Conservation (phyloP, 495 filamentous ascomycete genomes). For the Patellaria atrata region DNA sequence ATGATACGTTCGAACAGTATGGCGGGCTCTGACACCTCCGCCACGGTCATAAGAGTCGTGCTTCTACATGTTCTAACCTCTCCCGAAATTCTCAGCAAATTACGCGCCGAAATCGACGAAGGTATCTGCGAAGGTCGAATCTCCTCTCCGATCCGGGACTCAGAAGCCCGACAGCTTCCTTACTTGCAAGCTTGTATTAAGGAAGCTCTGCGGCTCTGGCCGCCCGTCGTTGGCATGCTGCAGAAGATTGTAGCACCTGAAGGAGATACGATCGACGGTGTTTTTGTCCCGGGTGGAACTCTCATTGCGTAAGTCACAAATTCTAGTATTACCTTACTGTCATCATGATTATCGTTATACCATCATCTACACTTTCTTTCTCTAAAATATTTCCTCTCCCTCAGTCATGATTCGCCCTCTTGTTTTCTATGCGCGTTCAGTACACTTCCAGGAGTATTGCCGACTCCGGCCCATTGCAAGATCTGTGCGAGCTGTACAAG, state of each 20-base stretch:
- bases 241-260: constrained; percentile 10
- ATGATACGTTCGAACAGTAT: too few species aligned
- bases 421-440: too few species aligned
- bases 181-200: constrained; percentile 15
- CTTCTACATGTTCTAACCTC: constrained; percentile 16
- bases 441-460: too few species aligned
- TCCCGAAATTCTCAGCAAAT: constrained; percentile 12
- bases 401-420: too few species aligned
- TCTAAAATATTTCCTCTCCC: too few species aligned
- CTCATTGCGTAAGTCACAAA: constrained; percentile 14
- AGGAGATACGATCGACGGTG: constrained; percentile 15
- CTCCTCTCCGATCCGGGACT: constrained; percentile 11
- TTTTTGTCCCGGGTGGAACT: constrained; percentile 15
- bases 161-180: constrained; percentile 7
- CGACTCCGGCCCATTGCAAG: too few species aligned
- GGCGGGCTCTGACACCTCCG: constrained; percentile 16
- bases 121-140: constrained; percentile 10
- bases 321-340: too few species aligned
- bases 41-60: constrained; percentile 10
- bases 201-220: constrained; percentile 17
- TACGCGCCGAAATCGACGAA: constrained; percentile 17
- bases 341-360: too few species aligned
- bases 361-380: too few species aligned
- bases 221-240: constrained; percentile 15
- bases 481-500: too few species aligned